Percentiles rank a stretch among this genome's conserved stretches.
Evolutionary conservation across 2,329 filamentous ascomycete species (phyloP).

Genomic region (Colletotrichum abscissum): DNA sequence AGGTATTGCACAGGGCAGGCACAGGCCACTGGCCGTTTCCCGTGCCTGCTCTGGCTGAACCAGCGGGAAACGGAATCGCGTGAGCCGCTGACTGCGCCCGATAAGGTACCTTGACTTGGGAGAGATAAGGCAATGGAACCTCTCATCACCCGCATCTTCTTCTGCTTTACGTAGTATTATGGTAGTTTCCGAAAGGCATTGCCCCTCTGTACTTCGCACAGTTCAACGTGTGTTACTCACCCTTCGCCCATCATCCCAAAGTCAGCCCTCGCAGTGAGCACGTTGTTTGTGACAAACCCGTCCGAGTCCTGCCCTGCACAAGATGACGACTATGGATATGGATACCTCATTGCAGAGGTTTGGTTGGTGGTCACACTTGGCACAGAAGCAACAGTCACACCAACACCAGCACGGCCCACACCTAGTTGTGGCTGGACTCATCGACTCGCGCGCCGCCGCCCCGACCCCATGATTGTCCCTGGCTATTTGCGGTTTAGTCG

Average conservation of each 20-base stretch:
- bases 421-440: slow-evolving; percentile 24
- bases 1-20: not conserved
- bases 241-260: slow-evolving; percentile 2
- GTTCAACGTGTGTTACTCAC: not conserved
- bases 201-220: not conserved
- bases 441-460: not conserved
- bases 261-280: not conserved
- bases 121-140: not conserved
- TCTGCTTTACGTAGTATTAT: no score
- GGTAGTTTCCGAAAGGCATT: no score
- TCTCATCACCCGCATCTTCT: no score
- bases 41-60: not conserved
- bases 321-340: not conserved
- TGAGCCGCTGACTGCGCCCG: slow-evolving; percentile 2
- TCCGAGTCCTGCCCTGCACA: slow-evolving; percentile 4
- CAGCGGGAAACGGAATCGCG: not conserved
- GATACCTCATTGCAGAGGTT: no score
- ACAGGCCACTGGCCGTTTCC: not conserved
- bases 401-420: slow-evolving; percentile 15
- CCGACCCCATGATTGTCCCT: not conserved
- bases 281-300: not conserved
- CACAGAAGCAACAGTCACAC: not conserved
- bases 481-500: slow-evolving; percentile 19
- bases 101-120: not conserved
- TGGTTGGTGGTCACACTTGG: not conserved